Conservation (phyloP, 306 rosid species). For the Ormosia emarginata region DNA sequence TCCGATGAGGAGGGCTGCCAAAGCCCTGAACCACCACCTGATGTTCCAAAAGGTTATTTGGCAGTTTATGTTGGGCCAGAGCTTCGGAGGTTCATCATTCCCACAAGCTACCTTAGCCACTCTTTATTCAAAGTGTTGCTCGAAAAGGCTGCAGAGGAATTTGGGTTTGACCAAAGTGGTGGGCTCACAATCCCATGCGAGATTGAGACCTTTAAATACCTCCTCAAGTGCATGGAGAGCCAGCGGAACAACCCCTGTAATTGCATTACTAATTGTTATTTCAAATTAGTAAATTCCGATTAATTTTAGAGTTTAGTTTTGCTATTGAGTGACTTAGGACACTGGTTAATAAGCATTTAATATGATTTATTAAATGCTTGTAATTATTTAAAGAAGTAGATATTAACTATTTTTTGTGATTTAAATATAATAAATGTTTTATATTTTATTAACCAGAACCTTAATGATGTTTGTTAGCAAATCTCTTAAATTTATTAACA, state of each 20-base stretch:
- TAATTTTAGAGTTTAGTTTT: neutral
- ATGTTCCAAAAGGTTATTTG: constrained; percentile 88
- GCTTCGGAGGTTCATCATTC: constrained; percentile 88
- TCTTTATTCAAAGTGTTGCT: constrained; percentile 70
- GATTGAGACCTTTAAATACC: constrained; percentile 87
- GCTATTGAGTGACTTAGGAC: neutral
- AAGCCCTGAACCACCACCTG: constrained; percentile 67
- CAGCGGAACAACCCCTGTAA: constrained; percentile 38
- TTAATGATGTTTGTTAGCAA: neutral
- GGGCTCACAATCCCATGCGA: constrained; percentile 87
- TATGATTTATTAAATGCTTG: too few relatives aligned
- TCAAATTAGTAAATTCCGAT: neutral
- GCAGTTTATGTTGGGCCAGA: constrained; percentile 93
- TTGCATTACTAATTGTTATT: neutral
- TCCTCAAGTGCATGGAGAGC: constrained; percentile 79
- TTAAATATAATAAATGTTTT: too few relatives aligned
- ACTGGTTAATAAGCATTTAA: neutral
- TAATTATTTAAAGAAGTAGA: too few relatives aligned
- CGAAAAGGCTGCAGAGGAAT: constrained; percentile 88
- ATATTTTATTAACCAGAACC: neutral
- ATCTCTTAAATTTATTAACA: neutral
- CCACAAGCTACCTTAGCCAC: constrained; percentile 82
- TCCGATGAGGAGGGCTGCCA: constrained; percentile 78
- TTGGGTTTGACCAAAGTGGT: constrained; percentile 74
- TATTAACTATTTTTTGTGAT: too few relatives aligned